Base-by-base conservation (phyloP, 352 stramenopile genomes). In the Phytophthora kernoviae region DNA sequence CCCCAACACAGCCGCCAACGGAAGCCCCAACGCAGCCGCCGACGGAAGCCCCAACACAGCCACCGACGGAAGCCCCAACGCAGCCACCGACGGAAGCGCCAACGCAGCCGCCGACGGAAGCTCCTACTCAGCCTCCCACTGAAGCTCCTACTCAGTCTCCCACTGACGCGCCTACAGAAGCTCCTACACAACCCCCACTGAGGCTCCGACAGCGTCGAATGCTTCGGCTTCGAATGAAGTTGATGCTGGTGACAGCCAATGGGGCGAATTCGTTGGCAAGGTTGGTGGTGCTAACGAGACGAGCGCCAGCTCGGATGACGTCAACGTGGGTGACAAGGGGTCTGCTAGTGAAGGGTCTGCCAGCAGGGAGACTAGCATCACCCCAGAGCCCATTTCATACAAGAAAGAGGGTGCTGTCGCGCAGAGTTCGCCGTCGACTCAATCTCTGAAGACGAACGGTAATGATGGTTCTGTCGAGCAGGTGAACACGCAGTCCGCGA, bases 401-500 rank as follows among this genome's bases (percentile, higher is more conserved):
- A 10, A 68, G 54, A 60, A 69, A 41, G 18, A 40, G 10, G 62
- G 48, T 17, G 34, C 27, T 20, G 40, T 39, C 22, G 22, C 46
- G 21, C 39, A 54, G 26, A 57, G 39, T 21, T 54, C 26, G 14
- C 24, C 47, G 36, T 49, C 54, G 21, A 33, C 45, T 30, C 24
- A 30, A 6, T 30, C 24, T 20, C 26, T 62, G 34, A 43, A 66
- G 47, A 57, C 48, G 27, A 57, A 36, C 33, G 54, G 43, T 10
- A 59, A 58, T 36, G 41, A 57, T 26, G 62, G 43, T 21, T 58
- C 54, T 26, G 58, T 63, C 15, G 32, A 72, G 37, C 53, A 75
- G 49, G 66, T 36, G 14, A 75, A 69, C 62, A 76, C 62, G 41
- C 62, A 70, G 41, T 70, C 63, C 14, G 54, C 53, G 6, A 41